Evolutionary conservation across 805 yeast genomes (phyloP).

Genomic region (Lachancea lanzarotensis): DNA sequence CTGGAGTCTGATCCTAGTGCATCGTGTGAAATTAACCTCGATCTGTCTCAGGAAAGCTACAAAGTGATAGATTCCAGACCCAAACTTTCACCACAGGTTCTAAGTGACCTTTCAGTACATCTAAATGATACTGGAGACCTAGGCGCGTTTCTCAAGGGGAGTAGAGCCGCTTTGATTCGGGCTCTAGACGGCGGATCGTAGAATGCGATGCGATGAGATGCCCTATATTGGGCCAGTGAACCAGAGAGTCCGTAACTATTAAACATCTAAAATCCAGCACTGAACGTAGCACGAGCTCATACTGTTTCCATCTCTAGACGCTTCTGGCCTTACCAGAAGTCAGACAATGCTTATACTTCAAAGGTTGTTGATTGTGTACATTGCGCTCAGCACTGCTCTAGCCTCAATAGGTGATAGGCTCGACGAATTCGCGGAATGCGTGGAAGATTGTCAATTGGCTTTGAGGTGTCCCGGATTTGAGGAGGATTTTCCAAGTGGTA

Average conservation of each 20-base stretch:
- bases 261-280: too few relatives aligned
- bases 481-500: background rate
- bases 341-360: background rate
- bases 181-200: background rate
- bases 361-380: background rate
- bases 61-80: constrained; percentile 38
- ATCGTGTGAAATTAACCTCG: constrained; percentile 40
- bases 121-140: constrained; percentile 17
- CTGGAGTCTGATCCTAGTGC: constrained; percentile 38
- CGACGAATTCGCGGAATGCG: constrained; percentile 50
- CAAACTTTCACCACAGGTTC: constrained; percentile 22
- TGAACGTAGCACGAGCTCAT: too few relatives aligned
- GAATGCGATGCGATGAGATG: background rate
- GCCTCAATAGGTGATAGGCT: constrained; percentile 61
- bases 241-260: too few relatives aligned
- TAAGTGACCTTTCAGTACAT: constrained; percentile 7
- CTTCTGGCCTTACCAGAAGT: background rate
- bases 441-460: constrained; percentile 40
- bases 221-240: too few relatives aligned
- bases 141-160: constrained; percentile 15
- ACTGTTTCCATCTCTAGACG: too few relatives aligned
- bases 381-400: background rate
- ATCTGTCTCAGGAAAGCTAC: constrained; percentile 39
- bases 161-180: constrained; percentile 14
- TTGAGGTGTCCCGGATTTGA: constrained; percentile 17